Evolutionary conservation across 202 grass and related monocot genomes (phyloP).

Genomic region (Musa balbisiana): DNA sequence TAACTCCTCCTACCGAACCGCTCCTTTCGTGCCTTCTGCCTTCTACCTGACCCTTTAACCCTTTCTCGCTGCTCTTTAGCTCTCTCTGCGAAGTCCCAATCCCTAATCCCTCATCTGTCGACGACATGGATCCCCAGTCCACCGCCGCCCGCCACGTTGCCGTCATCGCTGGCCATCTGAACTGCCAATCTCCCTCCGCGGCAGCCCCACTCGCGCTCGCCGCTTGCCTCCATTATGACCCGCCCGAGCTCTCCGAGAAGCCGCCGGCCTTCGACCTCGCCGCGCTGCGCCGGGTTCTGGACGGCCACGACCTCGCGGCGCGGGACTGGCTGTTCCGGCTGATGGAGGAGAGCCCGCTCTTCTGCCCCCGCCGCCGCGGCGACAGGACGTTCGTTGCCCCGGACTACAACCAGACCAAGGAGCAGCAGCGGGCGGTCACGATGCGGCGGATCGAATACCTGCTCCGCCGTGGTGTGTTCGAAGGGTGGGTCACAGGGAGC

Average conservation of each 20-base stretch:
- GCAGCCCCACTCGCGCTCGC: constrained; percentile 7
- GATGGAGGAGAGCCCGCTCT: constrained; percentile 73
- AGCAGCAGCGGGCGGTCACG: constrained; percentile 59
- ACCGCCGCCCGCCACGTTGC: constrained; percentile 33
- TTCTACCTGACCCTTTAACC: too few species aligned
- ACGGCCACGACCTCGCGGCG: constrained; percentile 51
- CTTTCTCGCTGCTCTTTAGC: too few species aligned
- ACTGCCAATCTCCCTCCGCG: neutral
- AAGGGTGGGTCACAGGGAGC: constrained; percentile 54
- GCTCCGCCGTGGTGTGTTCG: constrained; percentile 48
- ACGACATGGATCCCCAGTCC: constrained; percentile 34
- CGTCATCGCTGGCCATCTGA: constrained; percentile 39
- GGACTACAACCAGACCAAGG: constrained; percentile 63
- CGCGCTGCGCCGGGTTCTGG: constrained; percentile 43
- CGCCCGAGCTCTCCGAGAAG: constrained; percentile 42
- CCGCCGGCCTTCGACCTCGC: constrained; percentile 31
- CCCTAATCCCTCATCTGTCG: too few species aligned
- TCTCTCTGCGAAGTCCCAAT: too few species aligned
- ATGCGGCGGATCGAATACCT: constrained; percentile 63
- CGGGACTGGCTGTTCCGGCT: constrained; percentile 60
- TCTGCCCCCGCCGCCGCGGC: constrained; percentile 35
- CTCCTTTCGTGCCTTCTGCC: too few species aligned
- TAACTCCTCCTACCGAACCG: too few species aligned
- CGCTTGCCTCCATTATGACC: constrained; percentile 49
- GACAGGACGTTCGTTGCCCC: constrained; percentile 49